Conservation (phyloP, 148 eudicot genomes). For the Amaranthus cruentus region DNA sequence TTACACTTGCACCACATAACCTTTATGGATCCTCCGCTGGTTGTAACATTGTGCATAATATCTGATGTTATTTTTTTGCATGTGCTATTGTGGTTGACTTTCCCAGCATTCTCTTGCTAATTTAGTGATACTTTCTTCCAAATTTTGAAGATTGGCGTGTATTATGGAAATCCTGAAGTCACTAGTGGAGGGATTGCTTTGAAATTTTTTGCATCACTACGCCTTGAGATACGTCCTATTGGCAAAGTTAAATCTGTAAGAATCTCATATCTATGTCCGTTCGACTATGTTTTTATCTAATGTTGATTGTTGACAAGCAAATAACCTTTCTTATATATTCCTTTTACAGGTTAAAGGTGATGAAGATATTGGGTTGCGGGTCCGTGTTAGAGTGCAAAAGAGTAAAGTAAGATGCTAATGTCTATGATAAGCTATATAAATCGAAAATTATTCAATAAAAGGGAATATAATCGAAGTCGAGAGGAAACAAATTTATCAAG, state of each 20-base stretch:
- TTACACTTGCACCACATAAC: not conserved
- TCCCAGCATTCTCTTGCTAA: not conserved
- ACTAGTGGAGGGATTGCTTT: constrained; percentile 98
- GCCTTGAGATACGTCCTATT: constrained; percentile 85
- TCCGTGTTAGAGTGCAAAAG: constrained; percentile 96
- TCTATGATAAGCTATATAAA: not conserved
- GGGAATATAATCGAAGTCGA: not conserved
- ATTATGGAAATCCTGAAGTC: constrained; percentile 98
- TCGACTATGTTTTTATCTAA: not conserved
- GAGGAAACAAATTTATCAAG: not conserved
- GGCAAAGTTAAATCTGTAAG: constrained; percentile 98
- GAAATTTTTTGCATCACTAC: constrained; percentile 95
- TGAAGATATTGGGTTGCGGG: constrained; percentile 87
- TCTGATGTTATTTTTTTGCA: not conserved
- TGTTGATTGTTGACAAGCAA: not conserved
- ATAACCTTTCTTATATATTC: not conserved
- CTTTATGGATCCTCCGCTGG: not conserved
- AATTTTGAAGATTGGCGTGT: constrained; percentile 73
- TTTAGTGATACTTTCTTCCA: constrained; percentile 11
- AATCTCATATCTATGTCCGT: constrained; percentile 15
- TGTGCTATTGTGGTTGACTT: not conserved
- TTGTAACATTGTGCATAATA: not conserved
- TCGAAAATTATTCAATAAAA: not conserved
- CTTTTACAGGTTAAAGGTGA: constrained; percentile 74
- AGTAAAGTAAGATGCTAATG: constrained; percentile 59